Conservation (phyloP, 2,329 filamentous ascomycete species). For the Lecanicillium sp. region DNA sequence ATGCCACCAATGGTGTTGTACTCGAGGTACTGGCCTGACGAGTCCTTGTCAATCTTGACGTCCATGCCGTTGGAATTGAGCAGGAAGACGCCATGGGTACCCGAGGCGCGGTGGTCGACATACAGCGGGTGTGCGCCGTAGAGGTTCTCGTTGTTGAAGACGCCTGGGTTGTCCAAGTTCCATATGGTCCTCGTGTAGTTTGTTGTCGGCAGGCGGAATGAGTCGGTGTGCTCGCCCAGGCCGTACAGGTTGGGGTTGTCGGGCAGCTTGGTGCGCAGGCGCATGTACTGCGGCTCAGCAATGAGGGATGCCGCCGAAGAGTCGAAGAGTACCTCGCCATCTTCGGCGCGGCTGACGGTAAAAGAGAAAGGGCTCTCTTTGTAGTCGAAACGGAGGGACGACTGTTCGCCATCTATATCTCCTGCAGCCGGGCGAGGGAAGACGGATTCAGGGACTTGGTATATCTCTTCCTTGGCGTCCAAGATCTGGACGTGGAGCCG, state of each 20-base stretch:
- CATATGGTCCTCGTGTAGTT: slow-evolving; percentile 56
- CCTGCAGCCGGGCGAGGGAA: slow-evolving; percentile 48
- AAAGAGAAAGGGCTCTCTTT: slow-evolving; percentile 53
- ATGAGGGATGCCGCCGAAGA: slow-evolving; percentile 56
- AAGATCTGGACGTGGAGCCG: slow-evolving; percentile 67
- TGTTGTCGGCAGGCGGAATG: slow-evolving; percentile 55
- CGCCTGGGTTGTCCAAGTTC: slow-evolving; percentile 58
- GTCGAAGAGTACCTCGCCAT: slow-evolving; percentile 50
- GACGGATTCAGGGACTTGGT: slow-evolving; percentile 61
- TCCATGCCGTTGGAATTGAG: slow-evolving; percentile 74
- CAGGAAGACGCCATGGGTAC: slow-evolving; percentile 67
- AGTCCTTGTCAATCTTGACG: slow-evolving; percentile 57
- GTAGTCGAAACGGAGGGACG: slow-evolving; percentile 36
- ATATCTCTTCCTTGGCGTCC: slow-evolving; percentile 56
- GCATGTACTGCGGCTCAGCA: slow-evolving; percentile 68
- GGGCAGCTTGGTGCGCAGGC: slow-evolving; percentile 60
- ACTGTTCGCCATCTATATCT: slow-evolving; percentile 15
- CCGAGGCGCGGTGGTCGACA: slow-evolving; percentile 42
- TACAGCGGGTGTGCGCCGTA: slow-evolving; percentile 77
- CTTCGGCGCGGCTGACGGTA: slow-evolving; percentile 33
- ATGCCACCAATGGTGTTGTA: slow-evolving; percentile 74
- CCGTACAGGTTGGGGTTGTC: slow-evolving; percentile 63
- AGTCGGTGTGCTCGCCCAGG: slow-evolving; percentile 65
- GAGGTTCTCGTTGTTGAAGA: slow-evolving; percentile 58
- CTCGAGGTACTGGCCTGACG: slow-evolving; percentile 61